Evolutionary conservation across 1,284 basidiomycete species (phyloP).

Genomic region (Trametes hirsuta): DNA sequence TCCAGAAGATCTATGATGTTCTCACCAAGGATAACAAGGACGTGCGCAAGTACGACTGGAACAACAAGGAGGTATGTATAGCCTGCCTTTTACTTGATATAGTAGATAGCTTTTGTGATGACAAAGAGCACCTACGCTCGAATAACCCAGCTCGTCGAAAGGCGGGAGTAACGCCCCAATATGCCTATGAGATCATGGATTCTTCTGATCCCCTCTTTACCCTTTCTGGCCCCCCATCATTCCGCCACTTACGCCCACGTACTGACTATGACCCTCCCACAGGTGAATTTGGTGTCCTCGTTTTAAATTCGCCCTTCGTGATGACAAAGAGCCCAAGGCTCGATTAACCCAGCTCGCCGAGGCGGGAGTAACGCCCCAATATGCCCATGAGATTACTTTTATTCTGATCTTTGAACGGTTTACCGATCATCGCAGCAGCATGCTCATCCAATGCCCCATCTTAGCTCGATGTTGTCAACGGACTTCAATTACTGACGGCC

Average conservation of each 20-base stretch:
- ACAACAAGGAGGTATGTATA: slow-evolving; percentile 90
- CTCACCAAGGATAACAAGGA: slow-evolving; percentile 88
- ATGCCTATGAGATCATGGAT: slow-evolving; percentile 60
- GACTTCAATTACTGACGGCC: slow-evolving; percentile 90
- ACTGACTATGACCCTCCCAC: slow-evolving; percentile 8
- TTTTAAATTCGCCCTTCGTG: slow-evolving; percentile 34
- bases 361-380: slow-evolving; percentile 58
- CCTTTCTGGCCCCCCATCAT: slow-evolving; percentile 35
- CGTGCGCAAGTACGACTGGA: slow-evolving; percentile 94
- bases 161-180: slow-evolving; percentile 64
- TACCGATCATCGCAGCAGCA: not conserved
- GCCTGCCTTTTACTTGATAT: not conserved
- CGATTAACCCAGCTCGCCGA: slow-evolving; percentile 64
- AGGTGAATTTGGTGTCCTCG: slow-evolving; percentile 23
- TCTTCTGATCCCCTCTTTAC: slow-evolving; percentile 46
- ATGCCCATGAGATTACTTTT: slow-evolving; percentile 63
- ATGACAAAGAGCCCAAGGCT: slow-evolving; percentile 70
- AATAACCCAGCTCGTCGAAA: slow-evolving; percentile 42
- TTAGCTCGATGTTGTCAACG: slow-evolving; percentile 96
- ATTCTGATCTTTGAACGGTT: slow-evolving; percentile 42
- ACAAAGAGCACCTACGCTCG: slow-evolving; percentile 40
- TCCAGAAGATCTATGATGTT: slow-evolving; percentile 85
- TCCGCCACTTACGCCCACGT: not conserved
- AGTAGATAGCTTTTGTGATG: slow-evolving; percentile 29
- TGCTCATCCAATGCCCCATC: slow-evolving; percentile 1